Conservation (phyloP, 179 eudicot species). For the Silene noctiflora region DNA sequence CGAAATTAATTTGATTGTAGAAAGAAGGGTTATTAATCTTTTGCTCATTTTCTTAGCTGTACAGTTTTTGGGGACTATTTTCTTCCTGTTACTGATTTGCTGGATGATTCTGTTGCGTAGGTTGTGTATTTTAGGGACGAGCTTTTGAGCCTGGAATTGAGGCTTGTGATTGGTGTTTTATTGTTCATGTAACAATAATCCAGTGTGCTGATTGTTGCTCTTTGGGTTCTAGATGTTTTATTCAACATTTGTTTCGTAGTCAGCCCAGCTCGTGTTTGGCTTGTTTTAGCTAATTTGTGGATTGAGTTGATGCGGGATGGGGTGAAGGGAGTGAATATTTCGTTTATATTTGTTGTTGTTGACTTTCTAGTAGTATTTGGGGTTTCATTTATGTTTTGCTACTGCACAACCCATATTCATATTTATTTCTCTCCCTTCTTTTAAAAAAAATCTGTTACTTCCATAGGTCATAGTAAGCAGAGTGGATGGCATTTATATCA, state of each 20-base stretch:
- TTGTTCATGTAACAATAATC: background rate
- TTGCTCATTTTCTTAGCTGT: background rate
- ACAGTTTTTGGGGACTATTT: background rate
- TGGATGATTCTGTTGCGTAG: background rate
- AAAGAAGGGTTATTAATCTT: background rate
- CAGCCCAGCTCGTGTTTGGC: background rate
- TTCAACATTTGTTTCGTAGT: background rate
- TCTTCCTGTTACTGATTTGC: background rate
- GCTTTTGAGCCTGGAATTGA: background rate
- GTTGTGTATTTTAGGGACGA: background rate
- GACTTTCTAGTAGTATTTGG: background rate
- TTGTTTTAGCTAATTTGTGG: conserved; percentile 3
- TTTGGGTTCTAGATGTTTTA: conserved; percentile 3
- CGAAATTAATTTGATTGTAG: background rate
- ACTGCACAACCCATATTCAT: conserved; percentile 12
- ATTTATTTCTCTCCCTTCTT: conserved; percentile 17
- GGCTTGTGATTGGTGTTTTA: background rate
- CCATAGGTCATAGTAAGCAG: conserved; percentile 83
- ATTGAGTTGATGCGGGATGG: background rate
- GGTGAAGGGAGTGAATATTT: background rate
- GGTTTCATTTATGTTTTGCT: background rate
- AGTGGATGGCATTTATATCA: conserved; percentile 62
- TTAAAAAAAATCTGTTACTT: conserved; percentile 14
- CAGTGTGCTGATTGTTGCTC: background rate
- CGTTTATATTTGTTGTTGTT: background rate